phyloP scores from a whole-genome alignment of 805 yeast genomes.

The Danielozyma ontarioensis region DNA sequence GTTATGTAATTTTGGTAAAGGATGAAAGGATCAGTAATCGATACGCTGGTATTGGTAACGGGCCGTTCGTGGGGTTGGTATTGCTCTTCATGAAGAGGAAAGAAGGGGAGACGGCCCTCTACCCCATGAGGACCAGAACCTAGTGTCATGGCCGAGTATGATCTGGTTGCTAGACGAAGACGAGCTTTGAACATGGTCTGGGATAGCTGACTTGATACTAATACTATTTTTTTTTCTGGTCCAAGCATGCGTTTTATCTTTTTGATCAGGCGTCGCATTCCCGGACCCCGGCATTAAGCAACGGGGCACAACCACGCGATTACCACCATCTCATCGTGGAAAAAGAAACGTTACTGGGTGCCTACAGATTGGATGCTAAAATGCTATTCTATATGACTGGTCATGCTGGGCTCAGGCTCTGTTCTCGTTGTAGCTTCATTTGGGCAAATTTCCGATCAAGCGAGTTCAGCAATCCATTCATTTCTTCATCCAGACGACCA shows the following conservation, averaged over 20 bases:
- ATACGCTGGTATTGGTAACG: slow-evolving; percentile 13
- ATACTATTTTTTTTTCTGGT: no score
- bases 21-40: slow-evolving; percentile 60
- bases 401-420: not conserved
- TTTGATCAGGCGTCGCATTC: no score
- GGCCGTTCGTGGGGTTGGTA: slow-evolving; percentile 33
- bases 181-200: not conserved
- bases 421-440: slow-evolving; percentile 16
- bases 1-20: slow-evolving; percentile 51
- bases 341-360: no score
- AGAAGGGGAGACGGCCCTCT: slow-evolving; percentile 29
- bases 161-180: not conserved
- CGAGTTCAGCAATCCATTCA: slow-evolving; percentile 36
- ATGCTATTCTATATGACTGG: no score
- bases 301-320: no score
- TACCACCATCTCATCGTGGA: no score
- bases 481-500: slow-evolving; percentile 63
- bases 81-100: slow-evolving; percentile 14
- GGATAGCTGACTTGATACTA: no score
- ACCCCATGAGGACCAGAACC: slow-evolving; percentile 33
- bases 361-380: no score
- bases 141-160: not conserved
- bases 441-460: slow-evolving; percentile 38
- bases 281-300: no score
- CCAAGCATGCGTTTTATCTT: no score